A percentile compares a stretch with the other conserved stretches of the same genome.
Evolutionary conservation across 176 grass and related monocot species (phyloP).

Genomic region (Oryza brachyantha): DNA sequence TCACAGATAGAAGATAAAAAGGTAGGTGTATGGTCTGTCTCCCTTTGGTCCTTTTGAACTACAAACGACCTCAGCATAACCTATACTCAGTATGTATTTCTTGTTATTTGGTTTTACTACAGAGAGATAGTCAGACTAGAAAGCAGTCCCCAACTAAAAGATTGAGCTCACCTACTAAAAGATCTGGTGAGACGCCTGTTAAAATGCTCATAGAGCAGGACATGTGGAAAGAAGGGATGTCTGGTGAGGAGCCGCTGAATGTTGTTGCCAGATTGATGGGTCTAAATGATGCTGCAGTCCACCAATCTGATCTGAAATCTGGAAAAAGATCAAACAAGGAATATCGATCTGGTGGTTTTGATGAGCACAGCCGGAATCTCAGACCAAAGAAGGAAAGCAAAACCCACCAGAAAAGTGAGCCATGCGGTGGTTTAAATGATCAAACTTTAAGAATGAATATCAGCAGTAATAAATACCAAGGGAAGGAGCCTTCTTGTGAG

Average conservation of each 20-base stretch:
- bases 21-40: conserved; percentile 22
- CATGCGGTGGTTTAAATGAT: conserved; percentile 32
- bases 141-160: conserved; percentile 44
- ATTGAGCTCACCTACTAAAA: conserved; percentile 49
- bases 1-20: conserved; percentile 64
- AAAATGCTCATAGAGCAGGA: conserved; percentile 89
- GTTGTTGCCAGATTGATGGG: conserved; percentile 93
- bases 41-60: neutral
- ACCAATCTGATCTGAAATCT: conserved; percentile 25
- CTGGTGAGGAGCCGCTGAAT: conserved; percentile 60
- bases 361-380: conserved; percentile 26
- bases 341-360: conserved; percentile 30
- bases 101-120: neutral
- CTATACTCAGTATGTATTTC: neutral
- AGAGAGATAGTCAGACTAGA: conserved; percentile 50
- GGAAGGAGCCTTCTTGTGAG: conserved; percentile 48
- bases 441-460: conserved; percentile 32
- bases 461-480: conserved; percentile 31
- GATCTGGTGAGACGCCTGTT: conserved; percentile 51
- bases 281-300: conserved; percentile 51
- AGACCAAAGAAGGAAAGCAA: conserved; percentile 45
- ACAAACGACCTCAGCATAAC: neutral
- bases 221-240: conserved; percentile 69
- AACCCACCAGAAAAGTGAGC: conserved; percentile 32
- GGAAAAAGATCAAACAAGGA: conserved; percentile 26